Percentiles rank a stretch among this genome's conserved stretches.
These are phyloP conservation scores for Tetramitus jugosus DNA, from an alignment of 208 protist genomes.

Conservation along the genomic window DNA sequence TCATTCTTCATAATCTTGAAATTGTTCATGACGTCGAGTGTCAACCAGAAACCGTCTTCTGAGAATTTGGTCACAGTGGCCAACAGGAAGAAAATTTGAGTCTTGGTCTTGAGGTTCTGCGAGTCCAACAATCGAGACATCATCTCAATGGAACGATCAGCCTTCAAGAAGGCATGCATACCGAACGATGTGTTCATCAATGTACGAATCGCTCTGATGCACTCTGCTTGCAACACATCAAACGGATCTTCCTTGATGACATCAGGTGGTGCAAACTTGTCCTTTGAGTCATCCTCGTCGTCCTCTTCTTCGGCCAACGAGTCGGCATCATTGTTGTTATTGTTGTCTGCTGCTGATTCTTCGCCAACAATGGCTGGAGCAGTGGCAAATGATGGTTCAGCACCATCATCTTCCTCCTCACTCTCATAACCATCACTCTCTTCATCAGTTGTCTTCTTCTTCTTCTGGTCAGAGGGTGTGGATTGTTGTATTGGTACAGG, in stretches of 20 bases:
- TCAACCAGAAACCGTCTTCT: constrained; percentile 19
- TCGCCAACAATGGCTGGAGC: background rate
- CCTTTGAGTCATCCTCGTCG: background rate
- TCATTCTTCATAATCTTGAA: background rate
- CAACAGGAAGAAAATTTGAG: constrained; percentile 22
- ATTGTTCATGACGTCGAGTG: background rate
- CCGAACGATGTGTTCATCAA: background rate
- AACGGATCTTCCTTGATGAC: constrained; percentile 5
- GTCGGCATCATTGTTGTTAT: too few species aligned
- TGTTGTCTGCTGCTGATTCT: too few species aligned
- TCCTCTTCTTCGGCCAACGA: background rate
- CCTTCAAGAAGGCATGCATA: background rate
- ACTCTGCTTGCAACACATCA: background rate
- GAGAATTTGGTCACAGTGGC: background rate
- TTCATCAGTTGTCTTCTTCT: background rate
- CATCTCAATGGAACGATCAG: background rate
- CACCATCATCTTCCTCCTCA: background rate
- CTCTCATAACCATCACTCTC: background rate
- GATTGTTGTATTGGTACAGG: background rate
- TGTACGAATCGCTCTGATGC: background rate
- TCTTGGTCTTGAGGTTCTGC: background rate
- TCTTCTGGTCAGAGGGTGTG: too few species aligned
- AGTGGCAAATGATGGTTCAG: background rate
- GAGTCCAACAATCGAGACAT: background rate
- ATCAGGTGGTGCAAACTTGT: too few species aligned